These are phyloP conservation scores for Colletotrichum sp. DNA, from an alignment of 2,329 filamentous ascomycete genomes.

Conservation along the genomic window DNA sequence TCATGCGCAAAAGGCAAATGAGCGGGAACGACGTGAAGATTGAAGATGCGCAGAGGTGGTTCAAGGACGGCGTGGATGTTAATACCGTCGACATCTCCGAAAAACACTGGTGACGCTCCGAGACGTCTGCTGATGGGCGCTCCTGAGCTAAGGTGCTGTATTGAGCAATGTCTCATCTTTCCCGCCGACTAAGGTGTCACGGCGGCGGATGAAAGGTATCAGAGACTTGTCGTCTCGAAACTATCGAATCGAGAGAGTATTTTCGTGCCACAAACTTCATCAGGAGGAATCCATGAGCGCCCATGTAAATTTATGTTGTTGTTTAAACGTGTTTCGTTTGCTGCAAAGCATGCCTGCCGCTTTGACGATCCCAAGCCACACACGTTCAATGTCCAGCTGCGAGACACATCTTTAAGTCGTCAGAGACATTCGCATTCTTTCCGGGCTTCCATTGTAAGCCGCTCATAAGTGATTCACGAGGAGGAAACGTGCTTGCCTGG, in stretches of 20 bases:
- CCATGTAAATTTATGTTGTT: neutral
- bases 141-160: neutral
- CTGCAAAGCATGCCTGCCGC: neutral
- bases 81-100: slow-evolving; percentile 70
- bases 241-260: neutral
- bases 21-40: slow-evolving; percentile 76
- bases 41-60: slow-evolving; percentile 68
- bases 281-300: neutral
- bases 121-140: neutral
- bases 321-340: neutral
- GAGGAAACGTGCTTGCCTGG: neutral
- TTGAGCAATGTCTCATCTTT: neutral
- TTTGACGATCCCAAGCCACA: neutral
- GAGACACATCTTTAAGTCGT: neutral
- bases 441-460: neutral
- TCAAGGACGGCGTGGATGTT: slow-evolving; percentile 71
- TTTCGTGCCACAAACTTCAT: neutral
- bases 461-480: neutral
- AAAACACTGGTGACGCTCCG: slow-evolving; percentile 62
- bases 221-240: neutral
- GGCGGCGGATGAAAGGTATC: neutral
- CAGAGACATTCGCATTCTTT: neutral
- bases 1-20: slow-evolving; percentile 79
- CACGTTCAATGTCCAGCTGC: neutral
- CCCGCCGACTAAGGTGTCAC: neutral